Evolutionary conservation across 2,329 filamentous ascomycete species (phyloP).

Genomic region (Phaeomoniella chlamydospora): DNA sequence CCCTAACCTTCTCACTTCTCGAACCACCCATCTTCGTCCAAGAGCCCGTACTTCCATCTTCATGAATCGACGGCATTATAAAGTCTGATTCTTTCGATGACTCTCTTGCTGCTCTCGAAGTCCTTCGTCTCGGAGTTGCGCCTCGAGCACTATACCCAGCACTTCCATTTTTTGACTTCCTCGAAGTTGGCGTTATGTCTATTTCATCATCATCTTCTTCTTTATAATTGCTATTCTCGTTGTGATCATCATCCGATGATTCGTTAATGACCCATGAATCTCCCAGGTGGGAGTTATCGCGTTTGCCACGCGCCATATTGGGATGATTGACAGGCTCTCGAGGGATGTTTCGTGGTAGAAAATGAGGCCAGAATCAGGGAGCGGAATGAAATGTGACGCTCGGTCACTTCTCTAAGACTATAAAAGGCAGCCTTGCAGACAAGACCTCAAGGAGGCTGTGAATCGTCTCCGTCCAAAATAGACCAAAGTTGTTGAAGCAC

Average conservation of each 20-base stretch:
- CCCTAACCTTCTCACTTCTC: not conserved
- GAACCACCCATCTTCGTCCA: not conserved
- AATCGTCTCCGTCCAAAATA: too few species aligned
- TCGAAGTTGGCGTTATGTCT: not conserved
- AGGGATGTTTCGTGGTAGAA: too few species aligned
- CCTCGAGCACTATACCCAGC: not conserved
- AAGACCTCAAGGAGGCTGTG: too few species aligned
- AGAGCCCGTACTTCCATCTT: not conserved
- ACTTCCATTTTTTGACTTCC: not conserved
- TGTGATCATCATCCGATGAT: slow-evolving; percentile 1
- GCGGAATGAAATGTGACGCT: too few species aligned
- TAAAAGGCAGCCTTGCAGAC: too few species aligned
- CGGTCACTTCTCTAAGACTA: too few species aligned
- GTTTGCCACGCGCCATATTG: too few species aligned
- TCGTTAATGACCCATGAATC: slow-evolving; percentile 7
- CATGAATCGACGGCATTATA: slow-evolving; percentile 10
- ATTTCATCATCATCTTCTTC: slow-evolving; percentile 1
- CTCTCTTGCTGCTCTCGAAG: not conserved
- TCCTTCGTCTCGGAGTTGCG: not conserved
- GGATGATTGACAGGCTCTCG: too few species aligned
- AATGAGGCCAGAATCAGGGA: too few species aligned
- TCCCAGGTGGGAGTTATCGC: slow-evolving; percentile 4
- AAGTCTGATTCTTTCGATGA: slow-evolving; percentile 7
- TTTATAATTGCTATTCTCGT: slow-evolving; percentile 2
- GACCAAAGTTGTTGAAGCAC: too few species aligned